These are phyloP conservation scores for Pythium rhizo-oryzae DNA, from an alignment of 352 stramenopile genomes.

Conservation along the genomic window DNA sequence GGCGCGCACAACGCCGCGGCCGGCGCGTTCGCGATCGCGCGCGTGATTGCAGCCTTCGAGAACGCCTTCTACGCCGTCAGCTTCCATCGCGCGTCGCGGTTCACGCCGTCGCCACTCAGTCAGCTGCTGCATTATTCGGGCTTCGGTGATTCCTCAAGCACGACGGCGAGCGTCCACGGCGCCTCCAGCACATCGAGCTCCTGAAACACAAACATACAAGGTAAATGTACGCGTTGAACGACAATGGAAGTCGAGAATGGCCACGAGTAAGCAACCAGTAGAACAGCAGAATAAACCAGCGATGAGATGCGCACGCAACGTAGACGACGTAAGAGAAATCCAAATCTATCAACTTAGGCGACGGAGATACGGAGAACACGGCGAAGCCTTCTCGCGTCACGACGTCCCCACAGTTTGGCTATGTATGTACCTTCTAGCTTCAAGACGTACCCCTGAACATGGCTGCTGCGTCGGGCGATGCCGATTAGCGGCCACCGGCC, in stretches of 20 bases:
- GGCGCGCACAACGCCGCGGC: slow-evolving; percentile 81
- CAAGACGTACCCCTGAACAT: background rate
- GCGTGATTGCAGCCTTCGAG: slow-evolving; percentile 79
- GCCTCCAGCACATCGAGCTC: background rate
- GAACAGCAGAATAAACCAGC: background rate
- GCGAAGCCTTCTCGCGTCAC: background rate
- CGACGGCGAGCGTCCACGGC: background rate
- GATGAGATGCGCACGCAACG: background rate
- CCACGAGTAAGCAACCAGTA: slow-evolving; percentile 8
- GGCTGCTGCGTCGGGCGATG: background rate
- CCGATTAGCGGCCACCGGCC: slow-evolving; percentile 13
- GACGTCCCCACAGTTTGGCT: background rate
- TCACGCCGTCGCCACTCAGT: slow-evolving; percentile 77
- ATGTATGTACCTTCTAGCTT: background rate
- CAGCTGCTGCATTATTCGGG: slow-evolving; percentile 83
- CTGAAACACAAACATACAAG: background rate
- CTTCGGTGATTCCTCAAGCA: slow-evolving; percentile 23
- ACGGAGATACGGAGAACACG: background rate
- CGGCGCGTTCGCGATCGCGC: slow-evolving; percentile 74
- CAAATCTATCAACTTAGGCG: slow-evolving; percentile 21
- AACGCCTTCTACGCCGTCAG: slow-evolving; percentile 79
- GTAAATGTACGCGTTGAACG: background rate
- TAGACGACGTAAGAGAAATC: background rate
- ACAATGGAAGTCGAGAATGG: slow-evolving; percentile 3
- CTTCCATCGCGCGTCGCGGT: slow-evolving; percentile 75